Conservation (phyloP, 768 basidiomycete genomes). For the Hypsizygus marmoreus region DNA sequence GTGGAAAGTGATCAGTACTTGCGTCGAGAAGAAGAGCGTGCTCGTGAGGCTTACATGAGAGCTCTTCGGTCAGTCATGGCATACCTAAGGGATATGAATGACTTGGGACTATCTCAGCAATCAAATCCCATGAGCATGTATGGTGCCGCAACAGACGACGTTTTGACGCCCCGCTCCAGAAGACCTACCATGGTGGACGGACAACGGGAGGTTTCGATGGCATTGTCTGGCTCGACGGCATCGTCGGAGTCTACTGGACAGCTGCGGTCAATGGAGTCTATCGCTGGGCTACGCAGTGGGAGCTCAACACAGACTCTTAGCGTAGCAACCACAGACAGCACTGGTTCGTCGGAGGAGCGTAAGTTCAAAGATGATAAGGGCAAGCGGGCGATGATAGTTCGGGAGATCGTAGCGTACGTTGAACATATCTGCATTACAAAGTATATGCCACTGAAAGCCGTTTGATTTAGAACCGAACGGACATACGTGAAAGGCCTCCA, state of each 20-base stretch:
- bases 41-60: slow-evolving; percentile 70
- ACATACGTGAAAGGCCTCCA: slow-evolving; percentile 94
- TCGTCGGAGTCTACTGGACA: slow-evolving; percentile 50
- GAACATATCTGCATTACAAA: slow-evolving; percentile 4
- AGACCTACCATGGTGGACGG: slow-evolving; percentile 68
- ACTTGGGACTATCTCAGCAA: slow-evolving; percentile 76
- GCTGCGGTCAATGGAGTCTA: slow-evolving; percentile 66
- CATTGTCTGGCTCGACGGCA: slow-evolving; percentile 47
- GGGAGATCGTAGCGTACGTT: slow-evolving; percentile 89
- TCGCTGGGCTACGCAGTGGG: slow-evolving; percentile 60
- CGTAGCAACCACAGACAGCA: slow-evolving; percentile 74
- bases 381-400: slow-evolving; percentile 81
- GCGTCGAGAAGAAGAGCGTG: slow-evolving; percentile 71
- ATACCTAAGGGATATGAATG: slow-evolving; percentile 94
- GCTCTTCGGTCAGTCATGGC: slow-evolving; percentile 93
- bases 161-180: slow-evolving; percentile 49
- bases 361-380: slow-evolving; percentile 91
- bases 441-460: slow-evolving; percentile 16
- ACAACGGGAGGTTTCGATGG: slow-evolving; percentile 58
- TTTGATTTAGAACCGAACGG: slow-evolving; percentile 75
- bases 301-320: slow-evolving; percentile 68
- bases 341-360: slow-evolving; percentile 73
- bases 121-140: slow-evolving; percentile 58
- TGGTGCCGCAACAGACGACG: slow-evolving; percentile 50
- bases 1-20: slow-evolving; percentile 50